Evolutionary conservation across 441 rosid genomes (phyloP).

Genomic region (Bruguiera hainesii): DNA sequence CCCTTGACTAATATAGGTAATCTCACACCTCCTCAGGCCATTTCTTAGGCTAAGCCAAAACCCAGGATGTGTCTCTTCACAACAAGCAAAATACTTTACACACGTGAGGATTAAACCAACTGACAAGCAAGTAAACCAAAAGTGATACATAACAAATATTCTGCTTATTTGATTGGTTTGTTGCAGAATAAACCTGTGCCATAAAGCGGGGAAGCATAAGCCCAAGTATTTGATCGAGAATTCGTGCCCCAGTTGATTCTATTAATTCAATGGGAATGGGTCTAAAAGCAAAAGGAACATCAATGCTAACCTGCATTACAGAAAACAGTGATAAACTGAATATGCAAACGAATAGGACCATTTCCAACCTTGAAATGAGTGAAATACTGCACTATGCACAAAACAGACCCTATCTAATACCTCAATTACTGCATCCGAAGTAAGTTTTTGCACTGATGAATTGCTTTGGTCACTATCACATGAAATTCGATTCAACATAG

Average conservation of each 20-base stretch:
- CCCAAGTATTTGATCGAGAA: slow-evolving; percentile 76
- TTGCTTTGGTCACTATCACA: slow-evolving; percentile 40
- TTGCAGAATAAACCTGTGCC: slow-evolving; percentile 64
- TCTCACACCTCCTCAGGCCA: too few relatives aligned
- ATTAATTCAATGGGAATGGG: slow-evolving; percentile 65
- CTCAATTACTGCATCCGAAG: slow-evolving; percentile 91
- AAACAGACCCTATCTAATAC: slow-evolving; percentile 31
- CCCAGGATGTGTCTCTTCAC: too few relatives aligned
- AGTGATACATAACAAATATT: too few relatives aligned
- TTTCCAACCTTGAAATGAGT: background rate
- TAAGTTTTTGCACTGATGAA: slow-evolving; percentile 54
- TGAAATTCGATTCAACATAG: slow-evolving; percentile 80
- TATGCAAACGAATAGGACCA: slow-evolving; percentile 1
- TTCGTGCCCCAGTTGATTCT: slow-evolving; percentile 76
- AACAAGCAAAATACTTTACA: too few relatives aligned
- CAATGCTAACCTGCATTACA: slow-evolving; percentile 59
- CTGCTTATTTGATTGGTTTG: slow-evolving; percentile 8
- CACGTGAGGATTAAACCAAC: too few relatives aligned
- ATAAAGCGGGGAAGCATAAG: slow-evolving; percentile 91
- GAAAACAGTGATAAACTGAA: slow-evolving; percentile 10
- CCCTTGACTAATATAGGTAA: too few relatives aligned
- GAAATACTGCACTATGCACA: slow-evolving; percentile 7
- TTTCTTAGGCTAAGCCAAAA: too few relatives aligned
- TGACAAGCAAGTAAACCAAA: too few relatives aligned
- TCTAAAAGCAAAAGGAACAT: slow-evolving; percentile 74